Base-by-base conservation (phyloP, 2,329 filamentous ascomycete species). In the Alternaria ethzedia region DNA sequence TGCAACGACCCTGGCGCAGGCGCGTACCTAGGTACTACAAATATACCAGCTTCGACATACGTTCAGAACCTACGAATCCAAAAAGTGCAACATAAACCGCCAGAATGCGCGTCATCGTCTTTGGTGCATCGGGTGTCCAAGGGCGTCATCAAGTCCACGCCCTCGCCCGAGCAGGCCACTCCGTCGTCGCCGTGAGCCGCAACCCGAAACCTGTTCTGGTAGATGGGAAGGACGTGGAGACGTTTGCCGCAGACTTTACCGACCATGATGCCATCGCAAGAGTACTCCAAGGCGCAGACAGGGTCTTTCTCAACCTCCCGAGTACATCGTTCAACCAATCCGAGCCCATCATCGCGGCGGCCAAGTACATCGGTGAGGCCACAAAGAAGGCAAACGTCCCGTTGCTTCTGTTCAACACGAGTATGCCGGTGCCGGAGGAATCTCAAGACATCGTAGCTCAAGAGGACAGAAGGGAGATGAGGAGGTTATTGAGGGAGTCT, bases 381-480 rank as follows among this genome's bases (percentile, higher is more conserved):
- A 71, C 75, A 10, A 71, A 70, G 56, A 55, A 64, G 21, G 49
- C 54, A 2, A 59, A 58, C 11, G 66, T 76, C 0, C 26, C 49
- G 1, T 54, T 75, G 28, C 67, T 77, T 13, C 46, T 76, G 5
- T 77, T 77, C 65, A 77, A 77, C 50, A 73, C 74, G 6, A 71
- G 67, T 47, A 77, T 76, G 74, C 72, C 74, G 0, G 64, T 77
- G 3, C 67, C 75, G 10, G 59, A 67, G 12, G 28, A 59, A 13
- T 32, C 60, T 2, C 73, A 76, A 28, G 67, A 63, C 15, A 76
- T 76, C 51, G 72, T 67, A 63, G 73, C 74, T 6, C 75, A 77
- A 36, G 75, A 77, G 7, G 75, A 77, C 44, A 60, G 75, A 4
- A 54, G 75, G 23, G 64, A 69, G 46, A 81, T 81, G 66, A 72